phyloP scores from a whole-genome alignment of 1,139 yeast genomes.

The Yamadazyma taylorii region DNA sequence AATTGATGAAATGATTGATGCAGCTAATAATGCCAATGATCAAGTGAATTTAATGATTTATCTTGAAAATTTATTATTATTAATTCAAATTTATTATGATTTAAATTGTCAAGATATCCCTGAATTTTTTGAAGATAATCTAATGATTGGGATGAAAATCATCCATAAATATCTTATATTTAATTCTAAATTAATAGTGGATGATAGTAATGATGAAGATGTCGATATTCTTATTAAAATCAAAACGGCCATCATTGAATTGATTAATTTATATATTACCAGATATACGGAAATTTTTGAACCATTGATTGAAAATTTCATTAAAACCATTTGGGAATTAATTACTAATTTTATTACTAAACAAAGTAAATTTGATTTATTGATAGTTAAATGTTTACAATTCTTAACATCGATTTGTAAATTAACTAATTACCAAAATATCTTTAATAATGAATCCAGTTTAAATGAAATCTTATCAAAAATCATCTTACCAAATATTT shows the following conservation, averaged over 20 bases:
- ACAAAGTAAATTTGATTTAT: slow-evolving; percentile 78
- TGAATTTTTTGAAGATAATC: slow-evolving; percentile 92
- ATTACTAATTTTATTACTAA: slow-evolving; percentile 61
- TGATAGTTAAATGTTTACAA: slow-evolving; percentile 77
- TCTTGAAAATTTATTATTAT: slow-evolving; percentile 69
- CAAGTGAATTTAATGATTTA: slow-evolving; percentile 52
- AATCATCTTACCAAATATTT: slow-evolving; percentile 84
- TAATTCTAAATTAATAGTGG: slow-evolving; percentile 53
- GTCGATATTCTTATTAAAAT: slow-evolving; percentile 70
- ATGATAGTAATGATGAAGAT: slow-evolving; percentile 66
- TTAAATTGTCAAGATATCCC: slow-evolving; percentile 98
- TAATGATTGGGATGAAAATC: slow-evolving; percentile 73
- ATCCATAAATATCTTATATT: slow-evolving; percentile 78
- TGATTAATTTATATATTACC: slow-evolving; percentile 81
- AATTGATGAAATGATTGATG: slow-evolving; percentile 65
- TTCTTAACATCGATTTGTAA: slow-evolving; percentile 83
- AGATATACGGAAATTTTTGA: slow-evolving; percentile 91
- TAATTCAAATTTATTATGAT: slow-evolving; percentile 84
- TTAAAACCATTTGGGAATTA: slow-evolving; percentile 79
- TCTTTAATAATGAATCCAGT: slow-evolving; percentile 67
- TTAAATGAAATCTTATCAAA: slow-evolving; percentile 77
- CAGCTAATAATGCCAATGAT: slow-evolving; percentile 35
- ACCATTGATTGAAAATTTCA: slow-evolving; percentile 71
- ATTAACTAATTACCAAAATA: slow-evolving; percentile 55
- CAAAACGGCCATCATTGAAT: slow-evolving; percentile 82